Base-by-base conservation (phyloP, 192 early-diverging fungal species). In the Lunasporangiospora selenospora region DNA sequence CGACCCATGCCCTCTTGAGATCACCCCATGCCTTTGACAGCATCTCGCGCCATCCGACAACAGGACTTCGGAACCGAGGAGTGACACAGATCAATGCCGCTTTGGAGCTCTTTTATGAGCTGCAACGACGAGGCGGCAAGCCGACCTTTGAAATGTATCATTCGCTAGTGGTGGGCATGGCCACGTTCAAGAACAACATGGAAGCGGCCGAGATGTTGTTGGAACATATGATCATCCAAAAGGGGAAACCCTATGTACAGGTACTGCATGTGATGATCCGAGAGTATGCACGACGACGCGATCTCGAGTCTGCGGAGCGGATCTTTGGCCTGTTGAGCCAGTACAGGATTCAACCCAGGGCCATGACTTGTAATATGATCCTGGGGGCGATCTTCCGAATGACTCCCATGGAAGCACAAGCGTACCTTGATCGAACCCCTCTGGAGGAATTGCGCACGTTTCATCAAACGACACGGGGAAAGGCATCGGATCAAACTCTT, bases 111-210 rank as follows among this genome's bases (percentile, higher is more conserved):
- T 73, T 73, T 42, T 73, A 73, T 30, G 69, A 73, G 5, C 46
- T 73, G 12, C 33, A 63, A 21, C 53, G 60, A 6, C 45, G 33
- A 46, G 69, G 69, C 2, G 53, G 69, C 0, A 63, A 47, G 21
- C 69, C 69, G 13, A 44, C 53, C 0, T 73, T 63, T 34, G 69
- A 73, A 24, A 73, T 31, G 7, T 73, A 73, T 46, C 69, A 73
- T 40, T 73, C 69, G 9, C 27, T 73, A 43, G 37, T 73, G 11
- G 42, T 58, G 32, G 69, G 69, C 5, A 11, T 73, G 48, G 26
- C 69, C 0, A 45, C 41, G 0, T 73, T 73, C 42, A 63, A 73
- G 60, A 73, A 73, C 47, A 61, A 73, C 45, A 62, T 73, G 60
- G 69, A 73, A 55, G 69, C 60, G 6, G 54, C 69, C 15, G 69